phyloP scores from a whole-genome alignment of 2,329 filamentous ascomycete genomes.

The Cordyceps javanica region DNA sequence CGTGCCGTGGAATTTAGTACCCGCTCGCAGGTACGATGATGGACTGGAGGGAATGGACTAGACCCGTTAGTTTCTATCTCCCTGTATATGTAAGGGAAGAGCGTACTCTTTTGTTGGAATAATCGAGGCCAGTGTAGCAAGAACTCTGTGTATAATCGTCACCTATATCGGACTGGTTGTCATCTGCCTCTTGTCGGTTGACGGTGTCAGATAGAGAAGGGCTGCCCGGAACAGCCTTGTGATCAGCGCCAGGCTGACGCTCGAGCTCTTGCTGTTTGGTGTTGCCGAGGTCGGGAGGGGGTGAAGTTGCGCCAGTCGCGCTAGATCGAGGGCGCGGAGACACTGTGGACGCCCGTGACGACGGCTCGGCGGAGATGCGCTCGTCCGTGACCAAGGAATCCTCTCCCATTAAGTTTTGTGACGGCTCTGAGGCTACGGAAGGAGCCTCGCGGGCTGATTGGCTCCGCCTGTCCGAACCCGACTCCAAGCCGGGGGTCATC shows the following conservation, averaged over 20 bases:
- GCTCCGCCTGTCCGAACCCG: constrained; percentile 10
- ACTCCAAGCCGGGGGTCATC: constrained; percentile 14
- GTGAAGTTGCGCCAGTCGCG: constrained; percentile 28
- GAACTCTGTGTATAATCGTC: constrained; percentile 4
- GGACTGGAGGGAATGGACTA: constrained; percentile 72
- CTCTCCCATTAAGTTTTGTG: constrained; percentile 19
- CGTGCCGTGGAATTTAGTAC: constrained; percentile 82
- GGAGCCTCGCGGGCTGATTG: constrained; percentile 3
- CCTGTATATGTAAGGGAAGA: not conserved
- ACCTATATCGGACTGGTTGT: not conserved
- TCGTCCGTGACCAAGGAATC: constrained; percentile 22
- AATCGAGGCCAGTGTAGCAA: constrained; percentile 8
- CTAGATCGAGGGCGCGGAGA: constrained; percentile 36
- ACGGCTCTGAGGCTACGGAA: constrained; percentile 3
- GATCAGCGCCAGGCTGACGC: not conserved
- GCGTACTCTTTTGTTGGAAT: constrained; percentile 44
- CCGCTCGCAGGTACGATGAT: constrained; percentile 79
- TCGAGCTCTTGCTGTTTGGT: constrained; percentile 25
- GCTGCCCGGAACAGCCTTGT: not conserved
- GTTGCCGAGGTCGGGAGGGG: constrained; percentile 24
- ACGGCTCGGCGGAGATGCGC: constrained; percentile 22
- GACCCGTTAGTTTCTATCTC: constrained; percentile 13
- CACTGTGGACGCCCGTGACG: constrained; percentile 36
- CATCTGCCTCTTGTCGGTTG: not conserved
- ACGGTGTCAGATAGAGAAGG: not conserved